These are phyloP conservation scores for Eucalyptus melliodora DNA, from an alignment of 345 rosid genomes.

Conservation along the genomic window DNA sequence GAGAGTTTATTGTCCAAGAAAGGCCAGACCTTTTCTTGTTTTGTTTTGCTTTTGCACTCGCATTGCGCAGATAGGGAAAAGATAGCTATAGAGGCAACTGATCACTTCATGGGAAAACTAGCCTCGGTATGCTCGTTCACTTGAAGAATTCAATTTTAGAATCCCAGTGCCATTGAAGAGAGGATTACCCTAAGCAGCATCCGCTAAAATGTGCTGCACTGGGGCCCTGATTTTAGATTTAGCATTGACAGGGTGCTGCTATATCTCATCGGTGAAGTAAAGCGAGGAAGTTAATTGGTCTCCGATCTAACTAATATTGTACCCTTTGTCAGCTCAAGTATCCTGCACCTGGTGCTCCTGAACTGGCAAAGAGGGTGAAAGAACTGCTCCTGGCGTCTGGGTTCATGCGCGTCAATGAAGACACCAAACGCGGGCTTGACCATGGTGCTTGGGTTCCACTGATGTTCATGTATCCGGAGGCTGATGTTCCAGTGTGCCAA, in stretches of 20 bases:
- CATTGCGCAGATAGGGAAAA: background rate
- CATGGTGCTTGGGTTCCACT: slow-evolving; percentile 97
- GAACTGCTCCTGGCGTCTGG: slow-evolving; percentile 49
- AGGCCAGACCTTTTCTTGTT: background rate
- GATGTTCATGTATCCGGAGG: slow-evolving; percentile 93
- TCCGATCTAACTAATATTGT: background rate
- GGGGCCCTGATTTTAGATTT: background rate
- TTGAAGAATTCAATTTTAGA: background rate
- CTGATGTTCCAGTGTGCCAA: slow-evolving; percentile 73
- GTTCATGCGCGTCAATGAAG: slow-evolving; percentile 45
- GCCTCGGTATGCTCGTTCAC: background rate
- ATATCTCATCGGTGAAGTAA: background rate
- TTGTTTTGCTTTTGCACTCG: background rate
- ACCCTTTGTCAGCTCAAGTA: slow-evolving; percentile 48
- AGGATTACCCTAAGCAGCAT: background rate
- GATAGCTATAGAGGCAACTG: background rate
- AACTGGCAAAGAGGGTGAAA: slow-evolving; percentile 64
- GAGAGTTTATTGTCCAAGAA: background rate
- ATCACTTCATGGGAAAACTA: background rate
- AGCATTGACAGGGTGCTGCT: background rate
- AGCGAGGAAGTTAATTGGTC: background rate
- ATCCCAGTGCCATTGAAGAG: background rate
- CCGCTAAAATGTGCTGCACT: background rate
- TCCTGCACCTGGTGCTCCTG: slow-evolving; percentile 88
- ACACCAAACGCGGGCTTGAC: slow-evolving; percentile 66